Base-by-base conservation (phyloP, 495 filamentous ascomycete genomes). In the Daldinia vernicosa region DNA sequence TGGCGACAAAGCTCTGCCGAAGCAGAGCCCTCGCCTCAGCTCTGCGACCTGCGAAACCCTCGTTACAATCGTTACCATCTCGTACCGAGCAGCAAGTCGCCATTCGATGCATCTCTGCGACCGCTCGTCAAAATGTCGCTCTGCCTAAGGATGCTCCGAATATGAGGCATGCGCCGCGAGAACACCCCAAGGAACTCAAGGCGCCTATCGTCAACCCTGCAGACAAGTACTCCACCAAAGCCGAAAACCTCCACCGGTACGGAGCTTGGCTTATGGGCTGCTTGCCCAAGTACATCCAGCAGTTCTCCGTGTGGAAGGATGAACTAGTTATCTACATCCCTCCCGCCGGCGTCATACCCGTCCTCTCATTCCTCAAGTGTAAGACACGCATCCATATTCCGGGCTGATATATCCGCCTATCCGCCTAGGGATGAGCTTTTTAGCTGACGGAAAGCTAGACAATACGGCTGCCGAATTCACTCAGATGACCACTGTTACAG, bases 241-340 rank as follows among this genome's bases (percentile, higher is more conserved):
- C 91, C 74, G 90, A 95, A 67, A 82, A 87, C 75, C 84, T 98
- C 70, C 95, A 98, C 85, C 89, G 86, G 71, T 99, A 99, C 77
- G 96, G 96, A 70, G 89, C 95, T 77, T 99, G 97, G 83, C 87
- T 99, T 75, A 92, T 98, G 86, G 95, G 94, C 63, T 96, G 93
- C 79, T 84, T 99, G 67, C 96, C 96, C 63, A 98, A 97, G 85
- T 96, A 97, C 81, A 89, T 99, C 74, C 96, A 99, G 83, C 96
- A 99, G 81, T 98, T 98, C 86, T 93, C 93, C 40, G 95, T 99
- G 32, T 98, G 95, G 96, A 99, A 99, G 85, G 95, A 99, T 78
- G 96, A 99, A 78, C 87, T 99, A 67, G 92, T 90, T 65, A 92
- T 99, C 79, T 95, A 94, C 81, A 95, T 97, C 75, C 82, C 93